Base-by-base conservation (phyloP, 2,329 filamentous ascomycete species). In the Talaromyces sp. region DNA sequence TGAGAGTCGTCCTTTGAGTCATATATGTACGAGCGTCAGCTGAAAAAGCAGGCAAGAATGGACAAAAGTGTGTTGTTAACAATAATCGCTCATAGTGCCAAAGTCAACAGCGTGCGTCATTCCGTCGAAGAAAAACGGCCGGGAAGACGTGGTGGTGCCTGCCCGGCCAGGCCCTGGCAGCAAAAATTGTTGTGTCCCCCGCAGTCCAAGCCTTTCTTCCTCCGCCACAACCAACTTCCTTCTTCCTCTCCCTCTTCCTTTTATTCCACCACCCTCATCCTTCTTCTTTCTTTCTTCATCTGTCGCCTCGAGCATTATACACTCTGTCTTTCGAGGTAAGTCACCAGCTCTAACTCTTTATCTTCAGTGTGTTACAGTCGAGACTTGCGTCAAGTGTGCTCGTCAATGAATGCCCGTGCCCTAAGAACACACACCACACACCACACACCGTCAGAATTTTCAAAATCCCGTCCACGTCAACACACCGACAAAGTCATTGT, bases 331-430 rank as follows among this genome's bases (percentile, higher is more conserved):
- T 8, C 33, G 14, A 27, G 22, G 56, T 59, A 33, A 45, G 56
- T 45, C 19, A 9, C 9, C 24, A 33, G 24, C n/a, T n/a, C 3
- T 13, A 45, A 45, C 24, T 27, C 43, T 56, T 22, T 22, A 8
- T 56, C 3, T 11, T 22, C 13, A 9, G 33, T 37, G 2, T 24
- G n/a, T 7, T 0, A 13, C 48, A 9, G 52, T 56, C 52, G 33
- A 56, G n/a, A 14, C 33, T 37, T 33, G 47, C 10, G n/a, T 22
- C 31, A 14, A 37, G 16, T 37, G 31, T 37, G 19, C 56, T 31
- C 56, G 56, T 59, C 56, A 59, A 59, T 33, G 24, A 43, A 22
- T 11, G 24, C 22, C 41, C 57, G 57, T 60, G 57, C 57, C 57
- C 57, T 60, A 60, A 47, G 37, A 27, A 31, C 39, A 60, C 57